Evolutionary conservation across 192 early-diverging fungal species (phyloP), one percentile per base, ranked within the genome.

Genomic region (Coemansia furcata): DNA sequence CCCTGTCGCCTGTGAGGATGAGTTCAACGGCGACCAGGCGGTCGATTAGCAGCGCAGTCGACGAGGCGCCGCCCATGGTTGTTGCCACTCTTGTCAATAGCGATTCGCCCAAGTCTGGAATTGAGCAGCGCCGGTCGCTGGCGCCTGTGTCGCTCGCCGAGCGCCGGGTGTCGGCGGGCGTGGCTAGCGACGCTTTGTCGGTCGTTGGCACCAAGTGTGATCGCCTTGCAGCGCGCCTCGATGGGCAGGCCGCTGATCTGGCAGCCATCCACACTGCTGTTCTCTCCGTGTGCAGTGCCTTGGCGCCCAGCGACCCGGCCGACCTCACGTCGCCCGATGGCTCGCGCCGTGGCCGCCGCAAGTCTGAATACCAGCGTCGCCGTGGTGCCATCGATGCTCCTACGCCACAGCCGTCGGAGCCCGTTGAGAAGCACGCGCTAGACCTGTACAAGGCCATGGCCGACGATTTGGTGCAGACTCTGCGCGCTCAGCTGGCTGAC

Each of bases 71-170:
- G 21, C 29, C 65, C 32, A 65, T 73, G 4, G 78, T 81, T 11
- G 73, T 81, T 7, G 78, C 78, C 47, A 81, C 78, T 64, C 73
- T 81, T 54, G 78, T 81, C 60, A 76, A 67, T 61, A 74, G 40
- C 65, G 30, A 50, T 36, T 37, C 57, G 54, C 26, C 52, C 71
- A 36, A 62, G 40, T 50, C 67, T 50, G 43, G 17, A 38, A 17
- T 43, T 40, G 23, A 29, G 50, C 26, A 58, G 30, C 72, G 77
- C 6, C 49, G 64, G 43, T 71, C 72, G 58, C 68, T 72, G 50
- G 69, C 52, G 23, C 61, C 62, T 2, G 60, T 81, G 60, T 54
- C 78, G 32, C 73, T 73, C 3, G 80, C 72, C 49, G 80, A 82
- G 52, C 74, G 80, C 62, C 67, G 80, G 3, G 74, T 74, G 21